A percentile compares a stretch with the other conserved stretches of the same genome.
These are phyloP conservation scores for Amoebophrya sp. DNA, from an alignment of 169 alveolate genomes.

Conservation along the genomic window DNA sequence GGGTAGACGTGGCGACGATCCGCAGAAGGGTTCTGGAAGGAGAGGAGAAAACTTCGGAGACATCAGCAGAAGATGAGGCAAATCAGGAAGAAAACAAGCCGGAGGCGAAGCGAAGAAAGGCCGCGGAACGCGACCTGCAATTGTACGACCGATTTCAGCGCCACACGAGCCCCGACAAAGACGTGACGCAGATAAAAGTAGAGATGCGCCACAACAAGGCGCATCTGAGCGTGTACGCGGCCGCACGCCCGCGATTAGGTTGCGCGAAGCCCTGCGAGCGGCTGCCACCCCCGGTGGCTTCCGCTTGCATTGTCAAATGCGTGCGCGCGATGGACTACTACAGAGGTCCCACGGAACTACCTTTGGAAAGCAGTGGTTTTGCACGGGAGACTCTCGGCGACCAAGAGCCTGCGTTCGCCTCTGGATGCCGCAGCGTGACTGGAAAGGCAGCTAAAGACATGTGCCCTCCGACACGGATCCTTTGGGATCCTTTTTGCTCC, in stretches of 20 bases:
- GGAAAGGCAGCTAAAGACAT: neutral
- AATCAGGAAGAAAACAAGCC: neutral
- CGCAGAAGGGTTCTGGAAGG: neutral
- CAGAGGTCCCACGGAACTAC: neutral
- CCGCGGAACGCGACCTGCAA: neutral
- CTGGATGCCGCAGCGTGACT: neutral
- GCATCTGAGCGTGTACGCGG: neutral
- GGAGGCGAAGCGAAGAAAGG: neutral
- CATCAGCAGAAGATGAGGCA: too few relatives aligned
- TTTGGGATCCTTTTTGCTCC: neutral
- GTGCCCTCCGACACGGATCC: neutral
- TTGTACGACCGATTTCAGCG: neutral
- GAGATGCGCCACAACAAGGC: neutral
- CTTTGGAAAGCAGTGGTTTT: neutral
- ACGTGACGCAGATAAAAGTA: neutral
- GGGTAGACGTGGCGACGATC: neutral
- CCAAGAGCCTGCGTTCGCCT: neutral
- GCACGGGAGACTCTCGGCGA: neutral
- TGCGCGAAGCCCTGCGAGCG: neutral
- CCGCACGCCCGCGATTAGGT: neutral
- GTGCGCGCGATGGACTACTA: neutral
- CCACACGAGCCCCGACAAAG: neutral
- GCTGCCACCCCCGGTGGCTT: too few relatives aligned
- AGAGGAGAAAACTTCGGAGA: too few relatives aligned
- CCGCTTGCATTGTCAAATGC: too few relatives aligned